Evolutionary conservation across 768 basidiomycete species (phyloP), one percentile per base, ranked within the genome.

Genomic region (Psilocybe cubensis): DNA sequence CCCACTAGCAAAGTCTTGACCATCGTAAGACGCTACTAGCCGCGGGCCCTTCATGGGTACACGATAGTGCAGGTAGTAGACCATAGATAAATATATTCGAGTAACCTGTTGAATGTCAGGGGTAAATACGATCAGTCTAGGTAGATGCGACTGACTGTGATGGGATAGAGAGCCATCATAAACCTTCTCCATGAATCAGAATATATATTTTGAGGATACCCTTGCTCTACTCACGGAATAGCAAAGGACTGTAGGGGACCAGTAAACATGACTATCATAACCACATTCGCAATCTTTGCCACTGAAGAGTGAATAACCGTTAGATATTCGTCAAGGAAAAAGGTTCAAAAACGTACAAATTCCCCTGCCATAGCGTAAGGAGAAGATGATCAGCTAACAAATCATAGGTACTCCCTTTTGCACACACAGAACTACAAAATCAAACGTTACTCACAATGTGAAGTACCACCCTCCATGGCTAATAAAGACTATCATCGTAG

Each of bases 401-500:
- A 31, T 40, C 46, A 24, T 9, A 42, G 14, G 20, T 11, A 33
- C 31, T 12, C 10, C 24, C 21, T 33, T 33, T 9, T 33, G 35
- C 35, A 6, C 35, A 38, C 12, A 21, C 25, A 14, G 50, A 41
- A 18, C 3, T 17, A 11, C 17, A 18, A 17, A 10, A 45, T 11
- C 35, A 38, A 4, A n/a, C 11, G 41, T 18, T 3, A 59, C 62
- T 62, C 40, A 65, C 62, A 67, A 35, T 21, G 33, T 25, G 29
- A 60, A 63, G 57, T 67, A 67, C n/a, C 53, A 57, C 18, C 61
- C n/a, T 23, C 66, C 66, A 56, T 67, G 63, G 7, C 41, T 41
- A 17, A 61, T 49, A 42, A 63, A 65, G 3, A 65, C 51, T 49
- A 62, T 59, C 64, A 67, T 67, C 2, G 66, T 67, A 4, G 66